These are phyloP conservation scores for Ilex paraguariensis DNA, from an alignment of 305 asterid genomes.

Conservation along the genomic window DNA sequence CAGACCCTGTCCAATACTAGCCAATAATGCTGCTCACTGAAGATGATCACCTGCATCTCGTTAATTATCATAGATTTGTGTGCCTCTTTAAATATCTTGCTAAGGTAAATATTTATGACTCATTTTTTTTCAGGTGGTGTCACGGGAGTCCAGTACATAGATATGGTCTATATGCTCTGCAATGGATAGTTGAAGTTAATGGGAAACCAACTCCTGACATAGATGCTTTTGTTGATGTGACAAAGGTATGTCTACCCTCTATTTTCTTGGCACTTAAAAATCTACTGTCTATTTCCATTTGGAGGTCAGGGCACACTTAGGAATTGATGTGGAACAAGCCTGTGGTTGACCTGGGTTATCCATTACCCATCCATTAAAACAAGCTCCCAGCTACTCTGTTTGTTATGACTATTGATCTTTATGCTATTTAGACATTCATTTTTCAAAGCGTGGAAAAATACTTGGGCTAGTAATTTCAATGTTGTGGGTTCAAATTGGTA, in stretches of 20 bases:
- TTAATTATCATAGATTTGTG: no score
- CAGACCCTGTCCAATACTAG: no score
- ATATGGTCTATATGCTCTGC: constrained; percentile 93
- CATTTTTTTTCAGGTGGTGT: constrained; percentile 69
- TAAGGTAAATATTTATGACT: background rate
- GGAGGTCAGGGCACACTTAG: background rate
- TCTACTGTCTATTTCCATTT: background rate
- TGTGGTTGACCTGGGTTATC: background rate
- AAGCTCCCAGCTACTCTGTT: background rate
- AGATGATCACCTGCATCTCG: no score
- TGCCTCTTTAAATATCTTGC: no score
- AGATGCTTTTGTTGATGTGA: constrained; percentile 80
- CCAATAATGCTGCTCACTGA: no score
- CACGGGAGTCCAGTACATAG: constrained; percentile 97
- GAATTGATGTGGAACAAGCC: background rate
- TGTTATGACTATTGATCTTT: no score
- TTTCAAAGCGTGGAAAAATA: no score
- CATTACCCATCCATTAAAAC: background rate
- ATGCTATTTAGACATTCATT: no score
- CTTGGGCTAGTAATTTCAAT: no score
- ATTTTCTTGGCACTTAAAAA: no score
- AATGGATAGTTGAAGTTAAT: constrained; percentile 92
- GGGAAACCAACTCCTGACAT: constrained; percentile 89
- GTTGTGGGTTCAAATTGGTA: no score
- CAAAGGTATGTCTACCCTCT: constrained; percentile 56